Evolutionary conservation across 2,329 filamentous ascomycete genomes (phyloP), one percentile per base, ranked within the genome.

Genomic region (Colletotrichum sublineola): DNA sequence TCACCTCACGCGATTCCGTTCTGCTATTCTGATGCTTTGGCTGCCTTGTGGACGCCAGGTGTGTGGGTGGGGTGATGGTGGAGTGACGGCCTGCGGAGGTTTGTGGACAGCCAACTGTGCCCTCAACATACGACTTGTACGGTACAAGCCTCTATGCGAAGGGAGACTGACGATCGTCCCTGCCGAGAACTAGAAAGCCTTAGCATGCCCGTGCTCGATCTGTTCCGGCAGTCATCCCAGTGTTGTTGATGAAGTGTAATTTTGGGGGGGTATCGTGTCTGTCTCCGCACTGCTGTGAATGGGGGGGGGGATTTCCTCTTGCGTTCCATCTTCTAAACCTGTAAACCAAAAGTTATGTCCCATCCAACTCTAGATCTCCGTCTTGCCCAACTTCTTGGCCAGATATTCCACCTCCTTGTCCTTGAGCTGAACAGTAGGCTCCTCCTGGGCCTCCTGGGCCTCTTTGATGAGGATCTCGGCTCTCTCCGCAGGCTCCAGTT

Each of bases 331-430:
- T 61, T 73, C 67, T 70, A 73, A 70, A 70, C 70, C 61, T 58
- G 31, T 70, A 73, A 67, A 69, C 44, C 67, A 73, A 74, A 61
- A 42, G 50, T 40, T 55, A 50, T 20, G 63, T 29, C 67, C 63
- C 46, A 63, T 75, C 69, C 42, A 46, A 46, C n/a, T 57, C 76
- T 81, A 90, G 75, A 90, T 87, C 60, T 77, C 80, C 33, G 94
- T 93, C 88, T 95, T 95, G 74, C 88, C 90, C 76, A 98, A 83
- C 78, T 90, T 87, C 80, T 92, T 89, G 20, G 94, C 93, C 78
- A 98, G 84, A 57, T 91, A 91, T 77, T 98, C 95, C 50, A 98
- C 93, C 42, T 93, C 92, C 81, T 91, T 89, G 79, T 95, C 91
- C 82, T 94, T 88, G 75, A 89, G 82, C 81, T 92, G 89, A 20